phyloP scores from a whole-genome alignment of 495 filamentous ascomycete species.

The Annulohypoxylon stygium region DNA sequence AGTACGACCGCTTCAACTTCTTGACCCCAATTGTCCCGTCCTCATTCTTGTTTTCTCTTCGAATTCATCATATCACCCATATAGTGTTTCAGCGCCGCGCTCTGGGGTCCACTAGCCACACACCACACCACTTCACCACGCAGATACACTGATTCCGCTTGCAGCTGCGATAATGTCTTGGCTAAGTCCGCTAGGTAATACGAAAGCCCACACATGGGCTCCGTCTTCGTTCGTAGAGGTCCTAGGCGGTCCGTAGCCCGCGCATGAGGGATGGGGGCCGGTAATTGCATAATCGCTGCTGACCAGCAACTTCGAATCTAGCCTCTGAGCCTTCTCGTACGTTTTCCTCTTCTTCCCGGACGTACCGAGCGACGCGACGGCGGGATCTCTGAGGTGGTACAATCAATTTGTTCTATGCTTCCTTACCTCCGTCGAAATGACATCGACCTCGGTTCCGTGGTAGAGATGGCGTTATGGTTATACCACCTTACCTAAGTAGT shows the following conservation, averaged over 20 bases:
- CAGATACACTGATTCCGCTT: conserved; percentile 10
- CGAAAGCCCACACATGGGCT: neutral
- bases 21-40: conserved; percentile 6
- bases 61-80: conserved; percentile 12
- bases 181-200: conserved; percentile 21
- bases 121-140: conserved; percentile 30
- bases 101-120: conserved; percentile 15
- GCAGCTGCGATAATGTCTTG: conserved; percentile 29
- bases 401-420: conserved; percentile 3
- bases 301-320: conserved; percentile 41
- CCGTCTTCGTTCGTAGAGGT: conserved; percentile 32
- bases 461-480: conserved; percentile 21
- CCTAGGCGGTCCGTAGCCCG: conserved; percentile 22
- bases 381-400: conserved; percentile 9
- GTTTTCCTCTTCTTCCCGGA: conserved; percentile 28
- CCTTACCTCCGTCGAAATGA: conserved; percentile 20
- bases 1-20: neutral
- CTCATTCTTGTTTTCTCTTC: conserved; percentile 6
- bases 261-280: conserved; percentile 20
- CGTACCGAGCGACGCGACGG: conserved; percentile 15
- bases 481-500: conserved; percentile 44
- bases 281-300: conserved; percentile 38
- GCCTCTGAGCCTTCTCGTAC: conserved; percentile 32
- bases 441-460: conserved; percentile 24
- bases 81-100: conserved; percentile 2